A percentile compares a stretch with the other conserved stretches of the same genome.
These are phyloP conservation scores for Debaryomyces hansenii DNA, from an alignment of 805 yeast genomes.

Conservation along the genomic window DNA sequence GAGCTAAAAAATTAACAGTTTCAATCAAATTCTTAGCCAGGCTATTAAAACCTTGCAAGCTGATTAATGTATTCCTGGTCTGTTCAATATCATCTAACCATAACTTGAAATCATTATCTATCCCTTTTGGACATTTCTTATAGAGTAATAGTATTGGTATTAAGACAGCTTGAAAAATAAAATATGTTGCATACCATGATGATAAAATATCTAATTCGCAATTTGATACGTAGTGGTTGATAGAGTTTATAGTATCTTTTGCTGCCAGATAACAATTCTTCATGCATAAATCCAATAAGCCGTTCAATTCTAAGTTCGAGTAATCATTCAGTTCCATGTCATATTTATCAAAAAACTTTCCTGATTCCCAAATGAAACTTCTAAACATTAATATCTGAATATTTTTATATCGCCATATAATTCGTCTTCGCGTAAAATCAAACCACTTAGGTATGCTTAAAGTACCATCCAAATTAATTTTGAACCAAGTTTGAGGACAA, in stretches of 20 bases:
- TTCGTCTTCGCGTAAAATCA: conserved; percentile 49
- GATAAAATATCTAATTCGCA: conserved; percentile 45
- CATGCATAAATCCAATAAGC: conserved; percentile 3
- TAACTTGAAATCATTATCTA: neutral
- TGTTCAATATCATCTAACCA: neutral
- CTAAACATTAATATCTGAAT: conserved; percentile 55
- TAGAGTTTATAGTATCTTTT: conserved; percentile 51
- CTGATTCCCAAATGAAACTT: conserved; percentile 57
- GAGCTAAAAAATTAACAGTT: neutral
- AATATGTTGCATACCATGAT: conserved; percentile 66
- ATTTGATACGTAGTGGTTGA: conserved; percentile 33
- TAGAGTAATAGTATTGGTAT: conserved; percentile 41
- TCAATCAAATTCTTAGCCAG: neutral
- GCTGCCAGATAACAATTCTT: conserved; percentile 33
- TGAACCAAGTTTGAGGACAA: conserved; percentile 18
- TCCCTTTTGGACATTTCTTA: neutral
- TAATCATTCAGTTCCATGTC: conserved; percentile 4
- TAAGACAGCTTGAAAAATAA: conserved; percentile 61
- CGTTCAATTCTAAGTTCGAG: neutral
- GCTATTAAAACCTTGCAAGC: neutral
- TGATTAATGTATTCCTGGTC: neutral
- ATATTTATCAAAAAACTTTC: conserved; percentile 36
- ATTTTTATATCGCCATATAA: conserved; percentile 60
- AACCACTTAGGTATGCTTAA: conserved; percentile 51
- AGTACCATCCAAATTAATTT: conserved; percentile 6